Base-by-base conservation (phyloP, 495 filamentous ascomycete genomes). In the Neurospora terricola region DNA sequence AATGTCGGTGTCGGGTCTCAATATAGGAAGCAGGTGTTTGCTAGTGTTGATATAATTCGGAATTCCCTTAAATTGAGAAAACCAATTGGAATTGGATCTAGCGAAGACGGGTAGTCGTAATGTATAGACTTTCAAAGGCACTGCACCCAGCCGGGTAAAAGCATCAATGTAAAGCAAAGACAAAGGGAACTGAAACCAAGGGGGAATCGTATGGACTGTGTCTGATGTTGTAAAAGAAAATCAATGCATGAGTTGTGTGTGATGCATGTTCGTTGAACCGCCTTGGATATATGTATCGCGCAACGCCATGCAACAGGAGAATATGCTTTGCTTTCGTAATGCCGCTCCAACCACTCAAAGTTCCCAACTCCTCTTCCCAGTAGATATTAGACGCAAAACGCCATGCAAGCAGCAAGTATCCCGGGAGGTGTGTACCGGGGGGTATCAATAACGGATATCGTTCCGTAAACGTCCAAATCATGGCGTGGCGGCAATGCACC, bases 401-500 rank as follows among this genome's bases (percentile, higher is more conserved):
- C 77, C 74, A 76, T 79, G 76, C 72, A 76, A 75, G 69, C 48
- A 62, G 68, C 38, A 72, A 72, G 77, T 78, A 71, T 80, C 78
- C 78, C 77, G 76, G 76, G 74, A 76, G 76, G 75, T 38, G 76
- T 73, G 59, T 75, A 76, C 78, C 79, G 75, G 76, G 78, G 76
- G 80, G 79, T 80, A 81, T 81, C 80, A 80, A 80, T 76, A 72
- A 73, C 54, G 76, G 78, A 73, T 73, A 74, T 76, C 73, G 62
- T 73, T 74, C 38, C 70, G 66, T 59, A 75, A 40, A 68, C 69
- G 48, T 40, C 38, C 37, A 73, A 70, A 71, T 82, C 77, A 86
- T 82, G 83, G 82, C 59, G 83, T 80, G 43, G 94, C 92, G 70
- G 92, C 92, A 59, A 93, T 91, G 81, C 96, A 99, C 96, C 96